Base-by-base conservation (phyloP, 2,329 filamentous ascomycete genomes). In the Hymenoscyphus salicellus region DNA sequence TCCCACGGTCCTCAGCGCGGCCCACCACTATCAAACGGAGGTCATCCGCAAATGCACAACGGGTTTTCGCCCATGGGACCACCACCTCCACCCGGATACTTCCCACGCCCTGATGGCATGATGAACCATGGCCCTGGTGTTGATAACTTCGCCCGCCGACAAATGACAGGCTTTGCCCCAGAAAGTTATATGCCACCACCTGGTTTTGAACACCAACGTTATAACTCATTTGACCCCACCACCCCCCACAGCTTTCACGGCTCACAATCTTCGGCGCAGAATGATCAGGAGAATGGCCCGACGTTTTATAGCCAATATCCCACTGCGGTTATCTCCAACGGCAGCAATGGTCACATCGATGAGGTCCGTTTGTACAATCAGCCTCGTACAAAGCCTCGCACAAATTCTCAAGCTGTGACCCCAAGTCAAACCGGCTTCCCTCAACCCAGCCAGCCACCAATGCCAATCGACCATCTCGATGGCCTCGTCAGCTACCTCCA, bases 211-310 rank as follows among this genome's bases (percentile, higher is more conserved):
- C 61, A 64, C 56, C 63, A 66, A 41, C 67, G 70, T 14, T 60
- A 69, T 55, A 64, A 61, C 8, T 58, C 68, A 11, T 83, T 84
- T 71, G 82, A 81, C 2, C 83, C 85, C 1, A 81, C 82, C 1
- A 86, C 84, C 1, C 83, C 85, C 3, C 85, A 85, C 67, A 88
- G 85, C 74, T 86, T 86, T 71, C 86, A 86, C 63, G 85, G 82
- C 41, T 88, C 86, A 2, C 86, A 87, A 66, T 81, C 84, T 41
- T 86, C 85, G 1, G 79, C 76, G 5, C 79, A 77, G 17, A 81
- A 81, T 46, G 81, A 83, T 14, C 78, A 76, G 33, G 78, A 77
- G 23, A 69, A 66, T 43, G 70, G 68, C 16, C 66, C 67, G 30
- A 58, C 69, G 36, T 72, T 74, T 63, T 73, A 79, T 61, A 77